phyloP scores from a whole-genome alignment of 345 rosid genomes.

The Psidium friedrichsthalianum region DNA sequence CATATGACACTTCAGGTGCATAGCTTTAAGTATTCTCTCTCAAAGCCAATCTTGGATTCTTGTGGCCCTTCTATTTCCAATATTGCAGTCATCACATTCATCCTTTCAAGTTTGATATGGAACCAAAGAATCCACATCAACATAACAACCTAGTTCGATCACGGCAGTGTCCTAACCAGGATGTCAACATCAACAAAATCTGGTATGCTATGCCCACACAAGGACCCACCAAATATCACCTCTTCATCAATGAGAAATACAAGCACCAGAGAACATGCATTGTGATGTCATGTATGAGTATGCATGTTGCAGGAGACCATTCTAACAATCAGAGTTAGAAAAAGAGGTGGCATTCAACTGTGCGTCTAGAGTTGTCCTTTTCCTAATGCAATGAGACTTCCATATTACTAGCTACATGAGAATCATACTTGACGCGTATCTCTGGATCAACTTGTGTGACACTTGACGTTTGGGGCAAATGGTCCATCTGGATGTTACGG shows the following conservation, averaged over 20 bases:
- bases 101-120: background rate
- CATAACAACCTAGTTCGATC: background rate
- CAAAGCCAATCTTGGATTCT: background rate
- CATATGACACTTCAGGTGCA: background rate
- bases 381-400: background rate
- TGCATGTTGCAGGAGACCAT: background rate
- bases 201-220: background rate
- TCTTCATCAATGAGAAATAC: background rate
- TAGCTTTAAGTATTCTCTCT: background rate
- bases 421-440: constrained; percentile 64
- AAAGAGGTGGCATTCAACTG: background rate
- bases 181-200: background rate
- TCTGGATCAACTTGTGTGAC: constrained; percentile 91
- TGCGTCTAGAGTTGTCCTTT: background rate
- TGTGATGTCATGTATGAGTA: background rate
- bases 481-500: constrained; percentile 71
- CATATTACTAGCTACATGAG: background rate
- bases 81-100: background rate
- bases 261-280: background rate
- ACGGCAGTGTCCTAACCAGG: background rate
- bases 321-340: background rate
- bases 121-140: background rate
- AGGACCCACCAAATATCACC: background rate
- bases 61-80: background rate
- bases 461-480: constrained; percentile 58